Evolutionary conservation across 345 rosid species (phyloP).

Genomic region (Brassica juncea): DNA sequence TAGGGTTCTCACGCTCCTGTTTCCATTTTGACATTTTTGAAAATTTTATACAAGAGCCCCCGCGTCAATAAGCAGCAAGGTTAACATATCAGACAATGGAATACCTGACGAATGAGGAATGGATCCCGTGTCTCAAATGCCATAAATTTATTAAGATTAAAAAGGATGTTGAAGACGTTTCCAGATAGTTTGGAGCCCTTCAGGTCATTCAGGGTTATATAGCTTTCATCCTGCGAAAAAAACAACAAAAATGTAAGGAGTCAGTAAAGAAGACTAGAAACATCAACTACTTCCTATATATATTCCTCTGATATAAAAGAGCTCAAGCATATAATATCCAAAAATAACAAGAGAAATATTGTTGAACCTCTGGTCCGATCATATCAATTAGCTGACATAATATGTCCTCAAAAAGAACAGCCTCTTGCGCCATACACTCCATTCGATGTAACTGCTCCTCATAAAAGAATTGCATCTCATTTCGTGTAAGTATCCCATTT

Average conservation of each 20-base stretch:
- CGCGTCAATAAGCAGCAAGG: background rate
- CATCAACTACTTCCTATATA: background rate
- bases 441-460: constrained; percentile 98
- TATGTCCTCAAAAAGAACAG: constrained; percentile 94
- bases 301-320: background rate
- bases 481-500: constrained; percentile 80
- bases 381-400: constrained; percentile 96
- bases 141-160: constrained; percentile 95
- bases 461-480: constrained; percentile 88
- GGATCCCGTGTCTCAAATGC: constrained; percentile 98
- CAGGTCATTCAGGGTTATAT: constrained; percentile 62
- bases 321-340: constrained; percentile 2
- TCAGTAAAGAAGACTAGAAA: background rate
- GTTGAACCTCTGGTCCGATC: constrained; percentile 86
- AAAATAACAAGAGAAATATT: constrained; percentile 10
- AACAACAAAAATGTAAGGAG: background rate
- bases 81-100: background rate
- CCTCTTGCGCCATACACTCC: constrained; percentile 99
- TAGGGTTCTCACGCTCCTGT: constrained; percentile 95
- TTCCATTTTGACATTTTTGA: background rate
- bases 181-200: constrained; percentile 90
- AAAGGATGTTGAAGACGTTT: constrained; percentile 87
- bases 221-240: constrained; percentile 66
- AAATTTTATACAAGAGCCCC: background rate
- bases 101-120: constrained; percentile 93